Evolutionary conservation across 116 monocot genomes (phyloP), one percentile per base, ranked within the genome.

Genomic region (Phalaenopsis hybrid): DNA sequence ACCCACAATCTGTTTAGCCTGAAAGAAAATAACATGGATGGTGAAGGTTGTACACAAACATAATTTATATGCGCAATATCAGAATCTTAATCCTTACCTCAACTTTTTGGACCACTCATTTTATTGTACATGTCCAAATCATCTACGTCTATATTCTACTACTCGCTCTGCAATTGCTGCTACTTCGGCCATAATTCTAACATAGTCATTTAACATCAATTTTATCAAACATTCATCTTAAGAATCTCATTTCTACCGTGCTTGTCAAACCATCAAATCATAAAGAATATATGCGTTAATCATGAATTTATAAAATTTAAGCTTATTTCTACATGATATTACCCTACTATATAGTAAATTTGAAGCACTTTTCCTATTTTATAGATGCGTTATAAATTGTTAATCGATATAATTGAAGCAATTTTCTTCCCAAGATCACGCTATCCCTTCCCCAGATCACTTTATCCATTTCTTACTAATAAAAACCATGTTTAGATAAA

Each of bases 1-100:
- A 46, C 98, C 98, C 74, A 98, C 89, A 55, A 93, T 79, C 55
- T 90, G 85, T 81, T 86, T 91, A 58, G 95, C 95, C 95, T 95
- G 87, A 33, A 76, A 80, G 8, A 15, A 33, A 81, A 18, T 75
- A 73, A 21, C 69, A 78, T 4, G 61, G 63, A 58, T 57, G 58
- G 17, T 13, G 5, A 52, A 33, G 13, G 52, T 57, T 48, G 20
- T 48, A 11, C 7, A 45, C 46, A 46, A 17, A 69, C 70, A 69
- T 5, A 69, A 80, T 75, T 75, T 5, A 13, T 75, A 75, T 45
- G 45, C 72, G n/a, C 0, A 20, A 75, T n/a, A 75, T 20, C 44
- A 43, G 3, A 67, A 28, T 67, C 10, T 57, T 57, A 57, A 5
- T 61, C 5, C 18, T 70, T 70, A 34, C 11, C 70, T 5, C 28